A percentile compares a stretch with the other conserved stretches of the same genome.
These are phyloP conservation scores for Bisporella sp. DNA, from an alignment of 2,329 filamentous ascomycete genomes.

Conservation along the genomic window DNA sequence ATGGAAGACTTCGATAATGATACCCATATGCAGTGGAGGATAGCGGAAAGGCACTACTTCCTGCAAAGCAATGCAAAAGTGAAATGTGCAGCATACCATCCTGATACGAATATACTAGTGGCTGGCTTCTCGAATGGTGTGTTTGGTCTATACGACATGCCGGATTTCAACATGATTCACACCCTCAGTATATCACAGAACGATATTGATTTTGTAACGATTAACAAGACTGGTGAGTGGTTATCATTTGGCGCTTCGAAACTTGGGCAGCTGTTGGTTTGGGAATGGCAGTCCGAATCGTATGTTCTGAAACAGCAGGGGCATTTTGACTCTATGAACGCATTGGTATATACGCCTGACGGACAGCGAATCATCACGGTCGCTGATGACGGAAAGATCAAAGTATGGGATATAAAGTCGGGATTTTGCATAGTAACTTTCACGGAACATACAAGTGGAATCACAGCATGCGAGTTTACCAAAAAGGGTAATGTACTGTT, in stretches of 20 bases:
- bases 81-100: slow-evolving; percentile 84
- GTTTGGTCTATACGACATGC: slow-evolving; percentile 92
- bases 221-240: slow-evolving; percentile 95
- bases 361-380: slow-evolving; percentile 89
- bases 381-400: slow-evolving; percentile 95
- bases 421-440: slow-evolving; percentile 98
- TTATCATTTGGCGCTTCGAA: slow-evolving; percentile 94
- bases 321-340: slow-evolving; percentile 93
- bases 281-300: slow-evolving; percentile 99
- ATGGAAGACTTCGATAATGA: slow-evolving; percentile 54
- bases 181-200: slow-evolving; percentile 91
- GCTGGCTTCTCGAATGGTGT: slow-evolving; percentile 92
- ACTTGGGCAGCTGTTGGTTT: slow-evolving; percentile 90
- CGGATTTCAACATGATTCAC: slow-evolving; percentile 92
- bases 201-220: slow-evolving; percentile 88
- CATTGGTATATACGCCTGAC: slow-evolving; percentile 86
- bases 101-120: slow-evolving; percentile 84
- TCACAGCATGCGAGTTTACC: slow-evolving; percentile 90
- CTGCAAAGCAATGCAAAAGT: slow-evolving; percentile 84
- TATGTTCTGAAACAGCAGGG: slow-evolving; percentile 98
- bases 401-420: slow-evolving; percentile 94
- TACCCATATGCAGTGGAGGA: slow-evolving; percentile 77
- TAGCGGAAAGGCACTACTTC: slow-evolving; percentile 87
- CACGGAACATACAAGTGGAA: slow-evolving; percentile 89
- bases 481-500: slow-evolving; percentile 95